Conservation (phyloP, 441 rosid species). For the Pelargonium fulgidum region DNA sequence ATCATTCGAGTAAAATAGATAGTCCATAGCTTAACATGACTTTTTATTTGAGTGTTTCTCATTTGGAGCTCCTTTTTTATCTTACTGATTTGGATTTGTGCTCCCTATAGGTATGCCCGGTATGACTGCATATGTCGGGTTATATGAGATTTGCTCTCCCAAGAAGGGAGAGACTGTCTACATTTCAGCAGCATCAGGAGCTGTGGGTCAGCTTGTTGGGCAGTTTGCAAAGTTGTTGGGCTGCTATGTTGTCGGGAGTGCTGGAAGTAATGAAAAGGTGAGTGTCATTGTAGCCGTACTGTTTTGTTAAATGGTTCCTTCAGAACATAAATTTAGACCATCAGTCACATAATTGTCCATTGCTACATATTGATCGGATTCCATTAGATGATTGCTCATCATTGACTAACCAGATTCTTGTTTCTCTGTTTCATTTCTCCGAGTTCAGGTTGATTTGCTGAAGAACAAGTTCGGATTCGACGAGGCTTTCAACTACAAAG, state of each 20-base stretch:
- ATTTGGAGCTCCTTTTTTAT: not conserved
- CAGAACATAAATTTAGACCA: not conserved
- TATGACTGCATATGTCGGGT: slow-evolving; percentile 20
- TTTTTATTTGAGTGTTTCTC: not conserved
- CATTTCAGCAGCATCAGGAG: slow-evolving; percentile 23
- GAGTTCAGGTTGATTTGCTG: slow-evolving; percentile 22
- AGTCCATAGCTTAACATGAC: not conserved
- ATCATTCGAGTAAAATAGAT: not conserved
- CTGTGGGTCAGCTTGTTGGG: slow-evolving; percentile 22
- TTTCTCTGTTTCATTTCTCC: not conserved
- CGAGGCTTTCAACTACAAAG: slow-evolving; percentile 29
- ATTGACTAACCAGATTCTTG: not conserved
- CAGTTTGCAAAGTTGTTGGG: slow-evolving; percentile 20
- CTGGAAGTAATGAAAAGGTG: slow-evolving; percentile 22
- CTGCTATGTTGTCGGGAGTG: slow-evolving; percentile 21
- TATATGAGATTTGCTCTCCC: slow-evolving; percentile 19
- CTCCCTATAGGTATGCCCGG: slow-evolving; percentile 17
- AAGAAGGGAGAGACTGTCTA: slow-evolving; percentile 19
- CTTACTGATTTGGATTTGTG: not conserved
- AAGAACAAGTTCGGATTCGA: slow-evolving; percentile 26
- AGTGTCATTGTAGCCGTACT: not conserved
- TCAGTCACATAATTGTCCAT: no score
- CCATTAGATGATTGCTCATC: not conserved
- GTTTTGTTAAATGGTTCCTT: not conserved
- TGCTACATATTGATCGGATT: no score